phyloP scores from a whole-genome alignment of 2,329 filamentous ascomycete genomes.

The Seiridium cupressi region DNA sequence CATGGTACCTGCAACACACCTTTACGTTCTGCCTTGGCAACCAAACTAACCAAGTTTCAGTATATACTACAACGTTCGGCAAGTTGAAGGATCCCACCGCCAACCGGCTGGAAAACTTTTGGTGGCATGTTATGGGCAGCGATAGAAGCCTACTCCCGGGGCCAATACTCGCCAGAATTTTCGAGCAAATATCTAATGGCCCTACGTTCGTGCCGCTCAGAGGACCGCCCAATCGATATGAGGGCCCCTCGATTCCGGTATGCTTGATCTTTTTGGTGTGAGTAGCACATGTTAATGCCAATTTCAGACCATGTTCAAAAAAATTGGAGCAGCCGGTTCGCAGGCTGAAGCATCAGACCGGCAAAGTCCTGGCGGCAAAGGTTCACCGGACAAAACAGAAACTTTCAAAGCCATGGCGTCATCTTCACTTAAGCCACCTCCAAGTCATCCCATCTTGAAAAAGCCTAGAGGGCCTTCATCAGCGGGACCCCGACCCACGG shows the following conservation, averaged over 20 bases:
- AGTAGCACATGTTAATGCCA: not conserved
- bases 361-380: constrained; percentile 12
- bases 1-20: constrained; percentile 42
- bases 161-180: constrained; percentile 51
- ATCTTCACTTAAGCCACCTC: constrained; percentile 46
- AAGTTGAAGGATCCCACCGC: constrained; percentile 61
- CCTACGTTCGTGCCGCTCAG: constrained; percentile 55
- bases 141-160: constrained; percentile 52
- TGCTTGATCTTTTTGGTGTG: constrained; percentile 19
- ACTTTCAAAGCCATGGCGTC: constrained; percentile 25
- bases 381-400: constrained; percentile 16
- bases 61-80: constrained; percentile 60
- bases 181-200: constrained; percentile 56
- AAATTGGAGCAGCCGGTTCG: not conserved
- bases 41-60: constrained; percentile 33
- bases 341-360: constrained; percentile 8
- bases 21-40: constrained; percentile 4
- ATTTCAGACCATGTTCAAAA: not conserved
- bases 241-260: constrained; percentile 43
- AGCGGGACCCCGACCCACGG: constrained; percentile 55
- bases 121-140: constrained; percentile 66
- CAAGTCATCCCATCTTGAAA: constrained; percentile 58
- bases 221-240: constrained; percentile 52
- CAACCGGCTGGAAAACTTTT: constrained; percentile 62
- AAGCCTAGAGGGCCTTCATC: constrained; percentile 54